Evolutionary conservation across 2,329 filamentous ascomycete genomes (phyloP), one percentile per base, ranked within the genome.

Genomic region (Aulographum hederae): DNA sequence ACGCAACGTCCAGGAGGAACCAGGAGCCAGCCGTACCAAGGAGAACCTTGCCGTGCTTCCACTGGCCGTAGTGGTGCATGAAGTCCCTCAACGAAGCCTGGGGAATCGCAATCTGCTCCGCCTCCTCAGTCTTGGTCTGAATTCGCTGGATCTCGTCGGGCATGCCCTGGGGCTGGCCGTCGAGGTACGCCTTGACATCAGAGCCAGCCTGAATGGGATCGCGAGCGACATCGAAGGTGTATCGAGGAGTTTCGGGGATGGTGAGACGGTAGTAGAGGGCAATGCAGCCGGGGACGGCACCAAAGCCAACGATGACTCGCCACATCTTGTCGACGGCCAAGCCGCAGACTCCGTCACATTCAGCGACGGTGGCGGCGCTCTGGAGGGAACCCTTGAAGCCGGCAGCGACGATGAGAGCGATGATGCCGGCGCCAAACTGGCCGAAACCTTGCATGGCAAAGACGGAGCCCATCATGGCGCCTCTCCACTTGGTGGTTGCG

Each of bases 401-500:
- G n/a, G 41, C 40, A 13, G 44, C 34, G 13, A 46, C 28, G 13
- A 45, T 37, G 15, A 39, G 34, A 11, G 42, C 43, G 30, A 46
- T 39, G 21, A 46, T 39, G 13, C 40, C 43, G 18, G 41, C 41
- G 12, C 39, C 33, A 15, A 35, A 21, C 14, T 25, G 3, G 26
- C 2, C 13, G 12, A 6, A 66, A 40, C 80, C 79, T 51, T 91
- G 80, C 78, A 85, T 86, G 41, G 79, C 78, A 46, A 89, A 89
- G 33, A 89, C 80, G 12, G 78, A 65, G 20, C 71, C 78, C 75
- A 91, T 85, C 75, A 89, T 89, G 40, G 78, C 78, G 41, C 79
- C 80, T 52, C 80, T 63, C 73, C 78, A 85, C 54, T 77, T 82
- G 33, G 79, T 86, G 3, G 77, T 85, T 1, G 14, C 8, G 19